Percentiles rank a stretch among this genome's conserved stretches.
phyloP scores from a whole-genome alignment of 495 filamentous ascomycete species.

The Platismatia glauca region DNA sequence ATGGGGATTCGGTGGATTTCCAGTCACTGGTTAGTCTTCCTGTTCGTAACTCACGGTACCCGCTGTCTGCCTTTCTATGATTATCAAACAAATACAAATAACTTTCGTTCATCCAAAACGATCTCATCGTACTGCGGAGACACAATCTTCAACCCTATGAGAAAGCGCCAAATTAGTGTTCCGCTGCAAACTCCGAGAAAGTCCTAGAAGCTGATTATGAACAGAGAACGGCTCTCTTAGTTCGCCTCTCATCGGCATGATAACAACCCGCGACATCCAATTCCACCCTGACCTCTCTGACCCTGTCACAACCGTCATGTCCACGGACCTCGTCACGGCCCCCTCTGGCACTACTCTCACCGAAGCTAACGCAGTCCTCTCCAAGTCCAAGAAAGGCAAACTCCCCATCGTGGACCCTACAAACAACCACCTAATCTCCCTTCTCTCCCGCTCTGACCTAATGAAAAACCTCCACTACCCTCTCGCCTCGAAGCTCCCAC shows the following conservation, averaged over 20 bases:
- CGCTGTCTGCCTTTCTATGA: constrained; percentile 40
- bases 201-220: constrained; percentile 8
- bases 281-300: constrained; percentile 65
- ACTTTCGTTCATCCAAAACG: constrained; percentile 99
- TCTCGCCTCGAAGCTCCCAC: constrained; percentile 88
- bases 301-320: constrained; percentile 86
- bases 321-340: constrained; percentile 88
- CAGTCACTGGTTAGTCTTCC: constrained; percentile 80
- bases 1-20: constrained; percentile 98
- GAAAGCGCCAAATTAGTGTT: constrained; percentile 6
- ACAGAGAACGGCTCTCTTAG: constrained; percentile 85
- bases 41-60: constrained; percentile 13
- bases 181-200: background rate
- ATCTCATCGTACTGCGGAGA: constrained; percentile 78
- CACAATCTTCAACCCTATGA: constrained; percentile 41
- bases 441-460: constrained; percentile 93
- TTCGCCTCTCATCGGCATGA: constrained; percentile 91
- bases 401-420: constrained; percentile 81
- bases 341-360: constrained; percentile 70
- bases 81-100: constrained; percentile 70
- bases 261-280: constrained; percentile 95
- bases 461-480: constrained; percentile 99
- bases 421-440: constrained; percentile 77
- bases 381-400: constrained; percentile 97
- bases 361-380: constrained; percentile 89